phyloP scores from a whole-genome alignment of 129 eudicot species.

The Chrysanthemum makinoi region DNA sequence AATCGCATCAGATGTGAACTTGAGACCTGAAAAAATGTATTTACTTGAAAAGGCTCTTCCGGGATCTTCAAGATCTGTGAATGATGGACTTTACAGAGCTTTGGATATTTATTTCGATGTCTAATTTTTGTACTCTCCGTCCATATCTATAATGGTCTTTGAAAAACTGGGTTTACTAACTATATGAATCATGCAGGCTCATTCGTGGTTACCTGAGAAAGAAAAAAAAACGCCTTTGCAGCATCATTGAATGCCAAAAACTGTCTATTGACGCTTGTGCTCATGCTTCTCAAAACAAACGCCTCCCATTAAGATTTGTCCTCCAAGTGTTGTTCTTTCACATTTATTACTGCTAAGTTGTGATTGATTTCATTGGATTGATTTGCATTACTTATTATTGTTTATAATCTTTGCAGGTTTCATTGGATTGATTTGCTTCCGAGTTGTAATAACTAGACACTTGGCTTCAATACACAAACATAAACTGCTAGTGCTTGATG shows the following conservation, averaged over 20 bases:
- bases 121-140: slow-evolving; percentile 14
- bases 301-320: slow-evolving; percentile 73
- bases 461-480: too few relatives aligned
- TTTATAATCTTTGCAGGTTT: too few relatives aligned
- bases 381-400: too few relatives aligned
- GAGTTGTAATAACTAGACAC: too few relatives aligned
- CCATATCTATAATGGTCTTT: neutral
- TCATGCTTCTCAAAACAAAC: slow-evolving; percentile 73
- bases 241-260: slow-evolving; percentile 62
- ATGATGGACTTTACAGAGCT: slow-evolving; percentile 87
- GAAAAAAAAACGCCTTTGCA: slow-evolving; percentile 73
- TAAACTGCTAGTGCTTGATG: too few relatives aligned
- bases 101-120: slow-evolving; percentile 89
- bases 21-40: slow-evolving; percentile 66
- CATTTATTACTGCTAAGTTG: too few relatives aligned
- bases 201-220: slow-evolving; percentile 65
- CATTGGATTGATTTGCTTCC: too few relatives aligned
- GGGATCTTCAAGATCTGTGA: slow-evolving; percentile 69
- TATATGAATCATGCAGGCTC: slow-evolving; percentile 53
- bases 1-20: slow-evolving; percentile 79
- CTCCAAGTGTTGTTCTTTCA: slow-evolving; percentile 83
- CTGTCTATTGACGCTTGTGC: slow-evolving; percentile 81
- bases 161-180: neutral
- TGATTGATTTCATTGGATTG: too few relatives aligned
- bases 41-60: slow-evolving; percentile 70